Conservation (phyloP, 768 basidiomycete genomes). For the Russula earlei region DNA sequence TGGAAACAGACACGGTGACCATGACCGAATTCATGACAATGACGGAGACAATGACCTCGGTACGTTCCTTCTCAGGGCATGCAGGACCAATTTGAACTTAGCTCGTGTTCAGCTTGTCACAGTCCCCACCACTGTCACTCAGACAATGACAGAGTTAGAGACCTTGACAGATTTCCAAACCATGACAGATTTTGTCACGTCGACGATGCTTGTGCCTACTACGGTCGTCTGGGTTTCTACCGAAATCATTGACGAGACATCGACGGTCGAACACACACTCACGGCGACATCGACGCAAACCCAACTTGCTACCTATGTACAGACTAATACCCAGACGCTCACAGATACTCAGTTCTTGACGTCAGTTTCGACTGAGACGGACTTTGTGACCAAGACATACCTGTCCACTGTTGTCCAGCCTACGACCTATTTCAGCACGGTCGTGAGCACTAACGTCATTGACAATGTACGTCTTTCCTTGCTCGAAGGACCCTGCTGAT, state of each 20-base stretch:
- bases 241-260: slow-evolving; percentile 43
- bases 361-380: slow-evolving; percentile 43
- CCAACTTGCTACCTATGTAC: slow-evolving; percentile 44
- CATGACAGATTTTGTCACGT: slow-evolving; percentile 30
- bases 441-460: slow-evolving; percentile 45
- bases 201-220: slow-evolving; percentile 47
- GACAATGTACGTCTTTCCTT: slow-evolving; percentile 41
- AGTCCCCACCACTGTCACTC: slow-evolving; percentile 15
- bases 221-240: slow-evolving; percentile 53
- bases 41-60: slow-evolving; percentile 25
- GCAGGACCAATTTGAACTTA: not conserved
- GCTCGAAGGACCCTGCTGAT: not conserved
- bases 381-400: slow-evolving; percentile 47
- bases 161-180: slow-evolving; percentile 20
- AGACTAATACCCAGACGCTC: slow-evolving; percentile 29
- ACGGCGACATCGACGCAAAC: slow-evolving; percentile 46
- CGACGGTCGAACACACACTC: slow-evolving; percentile 35
- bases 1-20: slow-evolving; percentile 34
- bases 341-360: slow-evolving; percentile 34
- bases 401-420: slow-evolving; percentile 42
- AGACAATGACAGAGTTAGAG: slow-evolving; percentile 20
- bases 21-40: slow-evolving; percentile 22
- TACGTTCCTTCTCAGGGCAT: not conserved
- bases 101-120: slow-evolving; percentile 5
- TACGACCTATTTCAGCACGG: slow-evolving; percentile 49